These are phyloP conservation scores for Xylaria sp. DNA, from an alignment of 2,329 filamentous ascomycete species.

Conservation along the genomic window DNA sequence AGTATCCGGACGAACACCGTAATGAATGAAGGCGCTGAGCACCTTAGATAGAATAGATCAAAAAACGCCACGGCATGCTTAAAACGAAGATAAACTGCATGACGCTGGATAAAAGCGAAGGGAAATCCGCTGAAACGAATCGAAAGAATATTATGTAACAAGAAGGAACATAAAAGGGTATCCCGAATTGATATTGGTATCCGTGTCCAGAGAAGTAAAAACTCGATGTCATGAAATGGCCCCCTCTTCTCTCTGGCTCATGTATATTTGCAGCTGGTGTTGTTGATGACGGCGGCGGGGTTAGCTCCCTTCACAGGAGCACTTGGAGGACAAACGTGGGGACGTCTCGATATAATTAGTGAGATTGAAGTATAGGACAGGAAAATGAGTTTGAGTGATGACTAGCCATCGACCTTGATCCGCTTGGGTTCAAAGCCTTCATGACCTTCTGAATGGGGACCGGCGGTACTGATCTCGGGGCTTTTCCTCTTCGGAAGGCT, in stretches of 20 bases:
- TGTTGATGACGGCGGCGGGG: constrained; percentile 14
- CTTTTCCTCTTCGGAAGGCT: constrained; percentile 65
- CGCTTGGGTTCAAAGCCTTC: constrained; percentile 64
- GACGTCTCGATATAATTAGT: constrained; percentile 15
- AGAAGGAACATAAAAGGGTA: constrained; percentile 36
- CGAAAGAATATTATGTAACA: constrained; percentile 40
- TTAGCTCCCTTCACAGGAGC: neutral
- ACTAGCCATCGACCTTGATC: constrained; percentile 61
- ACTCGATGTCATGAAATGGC: constrained; percentile 28
- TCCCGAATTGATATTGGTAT: constrained; percentile 35
- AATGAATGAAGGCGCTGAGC: constrained; percentile 34
- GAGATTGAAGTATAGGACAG: constrained; percentile 3
- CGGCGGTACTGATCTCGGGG: constrained; percentile 60
- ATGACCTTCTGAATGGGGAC: constrained; percentile 54
- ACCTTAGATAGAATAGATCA: constrained; percentile 26
- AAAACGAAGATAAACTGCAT: constrained; percentile 40
- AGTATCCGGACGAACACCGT: constrained; percentile 32
- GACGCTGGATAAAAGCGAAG: constrained; percentile 42
- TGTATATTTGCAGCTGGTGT: constrained; percentile 41
- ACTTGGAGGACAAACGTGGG: constrained; percentile 28
- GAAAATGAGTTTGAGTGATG: neutral
- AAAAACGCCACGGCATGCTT: constrained; percentile 48
- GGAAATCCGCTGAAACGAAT: constrained; percentile 36
- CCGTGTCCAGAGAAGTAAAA: constrained; percentile 28
- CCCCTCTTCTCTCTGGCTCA: constrained; percentile 29